These are phyloP conservation scores for Cercis canadensis DNA, from an alignment of 306 rosid species.

Conservation along the genomic window DNA sequence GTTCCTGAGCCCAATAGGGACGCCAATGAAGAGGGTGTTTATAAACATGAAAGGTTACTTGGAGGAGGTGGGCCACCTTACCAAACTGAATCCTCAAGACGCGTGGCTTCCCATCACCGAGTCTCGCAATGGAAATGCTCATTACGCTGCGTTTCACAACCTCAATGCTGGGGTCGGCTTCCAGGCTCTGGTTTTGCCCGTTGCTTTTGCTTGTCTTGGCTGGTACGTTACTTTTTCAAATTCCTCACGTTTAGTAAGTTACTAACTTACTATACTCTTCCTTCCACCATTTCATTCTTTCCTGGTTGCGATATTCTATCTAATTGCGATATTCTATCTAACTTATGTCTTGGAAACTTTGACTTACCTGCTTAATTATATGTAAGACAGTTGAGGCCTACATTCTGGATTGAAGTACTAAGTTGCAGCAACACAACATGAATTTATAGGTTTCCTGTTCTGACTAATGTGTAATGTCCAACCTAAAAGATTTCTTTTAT, in stretches of 20 bases:
- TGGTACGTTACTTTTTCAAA: conserved; percentile 53
- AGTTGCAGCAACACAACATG: not conserved
- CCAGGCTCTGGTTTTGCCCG: conserved; percentile 91
- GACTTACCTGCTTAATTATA: not conserved
- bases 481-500: no score
- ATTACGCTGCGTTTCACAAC: conserved; percentile 95
- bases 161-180: conserved; percentile 98
- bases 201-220: conserved; percentile 95
- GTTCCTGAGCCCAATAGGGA: conserved; percentile 95
- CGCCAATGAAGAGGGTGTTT: conserved; percentile 95
- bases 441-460: not conserved
- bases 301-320: not conserved
- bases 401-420: not conserved
- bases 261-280: not conserved
- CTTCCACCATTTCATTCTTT: not conserved
- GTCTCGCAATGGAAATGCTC: conserved; percentile 97
- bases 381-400: not conserved
- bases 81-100: conserved; percentile 96
- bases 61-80: conserved; percentile 95
- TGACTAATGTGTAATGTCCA: no score
- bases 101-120: conserved; percentile 99
- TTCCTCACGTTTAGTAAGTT: not conserved
- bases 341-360: not conserved
- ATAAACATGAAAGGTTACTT: conserved; percentile 93
- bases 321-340: not conserved